Conservation (phyloP, 78 protist genomes). For the Protostelium mycophagum region DNA sequence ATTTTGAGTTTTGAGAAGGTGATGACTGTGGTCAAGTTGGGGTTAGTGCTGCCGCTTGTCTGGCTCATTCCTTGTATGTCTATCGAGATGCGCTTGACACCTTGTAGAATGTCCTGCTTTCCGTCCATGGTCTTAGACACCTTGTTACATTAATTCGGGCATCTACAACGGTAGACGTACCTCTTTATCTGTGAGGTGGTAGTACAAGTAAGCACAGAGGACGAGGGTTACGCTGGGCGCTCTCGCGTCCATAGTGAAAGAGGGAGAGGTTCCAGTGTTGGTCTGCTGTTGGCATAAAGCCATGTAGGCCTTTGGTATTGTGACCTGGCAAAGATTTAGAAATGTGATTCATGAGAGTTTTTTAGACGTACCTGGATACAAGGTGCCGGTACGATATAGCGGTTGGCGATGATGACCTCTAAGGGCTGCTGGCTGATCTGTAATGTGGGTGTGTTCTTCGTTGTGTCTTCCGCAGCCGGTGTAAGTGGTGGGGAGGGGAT, state of each 20-base stretch:
- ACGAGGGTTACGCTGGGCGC: background rate
- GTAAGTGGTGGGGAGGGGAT: background rate
- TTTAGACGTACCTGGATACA: too few relatives aligned
- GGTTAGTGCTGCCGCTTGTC: background rate
- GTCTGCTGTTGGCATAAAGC: background rate
- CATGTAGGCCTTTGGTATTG: background rate
- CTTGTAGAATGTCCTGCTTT: slow-evolving; percentile 33
- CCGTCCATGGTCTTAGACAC: slow-evolving; percentile 3
- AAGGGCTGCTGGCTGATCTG: background rate
- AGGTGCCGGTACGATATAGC: background rate
- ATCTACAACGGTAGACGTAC: background rate
- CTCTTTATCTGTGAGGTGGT: background rate
- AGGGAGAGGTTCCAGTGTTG: background rate
- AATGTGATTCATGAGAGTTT: too few relatives aligned
- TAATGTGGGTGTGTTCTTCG: background rate
- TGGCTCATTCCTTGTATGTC: slow-evolving; percentile 5
- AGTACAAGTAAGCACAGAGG: background rate
- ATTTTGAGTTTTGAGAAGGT: slow-evolving; percentile 7
- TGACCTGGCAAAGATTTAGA: too few relatives aligned
- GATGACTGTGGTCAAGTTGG: slow-evolving; percentile 14
- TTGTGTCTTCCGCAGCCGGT: background rate
- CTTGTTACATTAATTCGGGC: background rate
- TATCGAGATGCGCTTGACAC: slow-evolving; percentile 29
- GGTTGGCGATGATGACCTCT: background rate
- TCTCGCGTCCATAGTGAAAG: background rate